These are phyloP conservation scores for Canna indica DNA, from an alignment of 176 grass and related monocot genomes.

Conservation along the genomic window DNA sequence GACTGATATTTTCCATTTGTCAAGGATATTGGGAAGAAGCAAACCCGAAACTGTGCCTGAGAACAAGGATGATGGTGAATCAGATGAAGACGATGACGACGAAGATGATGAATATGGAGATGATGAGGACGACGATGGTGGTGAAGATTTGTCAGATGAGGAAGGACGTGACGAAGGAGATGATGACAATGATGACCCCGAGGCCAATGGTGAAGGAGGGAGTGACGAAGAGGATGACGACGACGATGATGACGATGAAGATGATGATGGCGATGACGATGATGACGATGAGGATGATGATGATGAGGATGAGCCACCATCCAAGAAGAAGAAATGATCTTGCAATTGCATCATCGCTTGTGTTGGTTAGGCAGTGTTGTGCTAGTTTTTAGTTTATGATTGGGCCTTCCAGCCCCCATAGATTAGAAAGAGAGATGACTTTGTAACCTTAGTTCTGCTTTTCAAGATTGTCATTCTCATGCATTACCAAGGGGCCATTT, in stretches of 20 bases:
- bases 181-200: background rate
- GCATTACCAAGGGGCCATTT: too few species aligned
- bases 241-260: slow-evolving; percentile 8
- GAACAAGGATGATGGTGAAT: slow-evolving; percentile 44
- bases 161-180: background rate
- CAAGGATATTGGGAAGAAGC: slow-evolving; percentile 22
- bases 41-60: slow-evolving; percentile 23
- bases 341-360: background rate
- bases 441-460: too few species aligned
- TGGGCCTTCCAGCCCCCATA: background rate
- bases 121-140: slow-evolving; percentile 16
- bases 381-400: background rate
- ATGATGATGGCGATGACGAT: background rate
- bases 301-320: background rate
- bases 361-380: background rate
- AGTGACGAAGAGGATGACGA: slow-evolving; percentile 21
- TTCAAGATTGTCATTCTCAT: too few species aligned
- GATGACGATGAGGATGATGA: background rate
- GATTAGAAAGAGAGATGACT: background rate
- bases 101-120: slow-evolving; percentile 26
- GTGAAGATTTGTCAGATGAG: background rate
- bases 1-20: too few species aligned
- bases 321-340: background rate
- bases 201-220: background rate
- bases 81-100: slow-evolving; percentile 35